Evolutionary conservation across 2,329 filamentous ascomycete species (phyloP), one percentile per base, ranked within the genome.

Genomic region (Penicillium capsulatum): DNA sequence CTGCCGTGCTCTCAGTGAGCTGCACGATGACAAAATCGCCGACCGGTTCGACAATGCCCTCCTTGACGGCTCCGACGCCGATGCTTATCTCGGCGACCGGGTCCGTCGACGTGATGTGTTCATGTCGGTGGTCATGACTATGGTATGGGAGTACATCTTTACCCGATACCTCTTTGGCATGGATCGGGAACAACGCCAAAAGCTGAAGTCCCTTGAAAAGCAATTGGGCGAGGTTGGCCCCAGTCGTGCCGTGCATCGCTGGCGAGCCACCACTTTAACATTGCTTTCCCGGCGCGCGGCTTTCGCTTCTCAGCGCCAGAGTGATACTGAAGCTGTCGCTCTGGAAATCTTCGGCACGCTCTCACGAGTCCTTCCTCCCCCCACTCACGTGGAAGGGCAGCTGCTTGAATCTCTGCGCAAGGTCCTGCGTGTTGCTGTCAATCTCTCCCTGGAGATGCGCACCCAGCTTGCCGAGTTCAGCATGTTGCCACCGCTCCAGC

Each of bases 111-210:
- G 91, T 44, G 91, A 97, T 63, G 83, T 97, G 42, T 96, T 98
- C 75, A 96, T 97, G 88, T 92, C 89, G 26, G 89, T 98, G 65
- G 87, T 91, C 40, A 97, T 97, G 90, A 92, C 86, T 46, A 96
- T 98, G 89, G 83, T 98, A 36, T 98, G 90, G 90, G 92, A 98
- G 66, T 96, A 94, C 60, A 83, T 98, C 61, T 98, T 98, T 63
- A 96, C 91, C 7, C 82, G 92, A 49, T 98, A 98, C 65, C 81
- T 98, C 17, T 98, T 98, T 63, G 92, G 92, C 56, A 95, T 98
- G 88, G 92, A 98, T 63, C 80, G 90, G 55, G 92, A 97, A 67
- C 92, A 98, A 68, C 81, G 92, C 55, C 78, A 97, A 66, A 97
- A 97, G 68, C 83, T 98, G 64, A 97, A 98, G 71, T 82, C 85